Base-by-base conservation (phyloP, 495 filamentous ascomycete species). In the Talaromyces proteolyticus region DNA sequence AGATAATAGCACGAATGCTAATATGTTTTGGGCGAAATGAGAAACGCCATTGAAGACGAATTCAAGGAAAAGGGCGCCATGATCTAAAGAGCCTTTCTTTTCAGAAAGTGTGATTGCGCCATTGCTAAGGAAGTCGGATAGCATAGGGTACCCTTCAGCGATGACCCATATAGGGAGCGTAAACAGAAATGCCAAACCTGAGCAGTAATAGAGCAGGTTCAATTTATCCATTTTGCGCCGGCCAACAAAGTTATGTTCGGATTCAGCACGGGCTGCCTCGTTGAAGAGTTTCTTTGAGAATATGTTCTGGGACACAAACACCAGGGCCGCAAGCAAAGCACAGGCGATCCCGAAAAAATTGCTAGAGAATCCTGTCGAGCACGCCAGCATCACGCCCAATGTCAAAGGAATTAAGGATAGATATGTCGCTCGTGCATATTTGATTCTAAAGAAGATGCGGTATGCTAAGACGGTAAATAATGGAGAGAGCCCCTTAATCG, bases 231-330 rank as follows among this genome's bases (percentile, higher is more conserved):
- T 76, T 70, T 96, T 97, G 40, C 81, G 80, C 45, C 69, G 62
- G 51, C 75, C 79, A 17, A 63, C 67, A 23, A 64, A 64, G 24
- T 73, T 63, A 2, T 81, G 77, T 17, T 94, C 85, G 14, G 82
- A 78, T 65, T 96, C 91, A 2, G 86, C 84, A 17, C 78, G 78
- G 7, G 89, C 86, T 20, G 87, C 91, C 65, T 96, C 91, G 63
- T 96, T 97, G 77, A 99, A 99, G n/a, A 99, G 79, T 49, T 89
- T 89, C 65, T 99, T 99, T 14, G 92, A 96, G 57, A 96, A 96
- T 49, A 99, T 99, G 61, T 99, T 99, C 62, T 99, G 93, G 0
- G 90, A 95, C 14, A 99, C 93, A 62, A 99, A 99, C 53, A 99
- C 88, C 26, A 97, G 69, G 29, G 94, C 88, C 22, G 86, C 89